These are phyloP conservation scores for Wickerhamomyces xylosicus DNA, from an alignment of 805 yeast genomes.

Conservation along the genomic window DNA sequence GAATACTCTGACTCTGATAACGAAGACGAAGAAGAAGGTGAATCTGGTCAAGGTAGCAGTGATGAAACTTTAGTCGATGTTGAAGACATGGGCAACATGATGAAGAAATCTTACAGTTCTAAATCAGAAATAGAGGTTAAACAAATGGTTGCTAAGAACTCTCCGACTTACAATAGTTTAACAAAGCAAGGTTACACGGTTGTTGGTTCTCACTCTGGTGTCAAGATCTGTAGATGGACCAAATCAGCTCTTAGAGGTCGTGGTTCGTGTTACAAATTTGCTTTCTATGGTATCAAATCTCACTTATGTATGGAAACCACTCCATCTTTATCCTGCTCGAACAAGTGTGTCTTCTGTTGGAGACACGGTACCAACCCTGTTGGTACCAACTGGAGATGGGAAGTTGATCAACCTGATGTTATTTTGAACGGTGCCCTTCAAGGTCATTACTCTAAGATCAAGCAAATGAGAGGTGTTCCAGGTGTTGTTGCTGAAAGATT, in stretches of 20 bases:
- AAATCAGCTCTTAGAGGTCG: conserved; percentile 89
- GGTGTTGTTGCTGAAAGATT: conserved; percentile 87
- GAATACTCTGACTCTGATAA: conserved; percentile 52
- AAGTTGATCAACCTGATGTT: conserved; percentile 79
- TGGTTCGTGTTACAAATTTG: conserved; percentile 89
- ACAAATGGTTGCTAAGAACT: conserved; percentile 82
- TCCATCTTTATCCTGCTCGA: conserved; percentile 87
- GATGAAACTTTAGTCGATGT: conserved; percentile 57
- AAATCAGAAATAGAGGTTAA: conserved; percentile 27
- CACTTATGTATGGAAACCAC: conserved; percentile 96
- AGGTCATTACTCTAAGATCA: conserved; percentile 87
- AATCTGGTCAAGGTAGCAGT: conserved; percentile 19
- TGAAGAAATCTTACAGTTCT: conserved; percentile 7
- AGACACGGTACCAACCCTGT: conserved; percentile 96
- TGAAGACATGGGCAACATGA: conserved; percentile 70
- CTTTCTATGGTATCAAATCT: conserved; percentile 82
- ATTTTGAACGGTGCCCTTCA: conserved; percentile 76
- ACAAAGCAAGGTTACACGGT: conserved; percentile 92
- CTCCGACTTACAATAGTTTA: conserved; percentile 79
- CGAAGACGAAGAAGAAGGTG: conserved; percentile 27
- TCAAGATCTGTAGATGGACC: conserved; percentile 93
- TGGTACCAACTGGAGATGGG: conserved; percentile 95
- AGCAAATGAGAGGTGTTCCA: conserved; percentile 92
- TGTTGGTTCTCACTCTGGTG: conserved; percentile 93
- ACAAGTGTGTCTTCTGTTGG: conserved; percentile 96